A percentile compares a stretch with the other conserved stretches of the same genome.
These are phyloP conservation scores for Phlegmacium glaucopus DNA, from an alignment of 768 basidiomycete species.

Conservation along the genomic window DNA sequence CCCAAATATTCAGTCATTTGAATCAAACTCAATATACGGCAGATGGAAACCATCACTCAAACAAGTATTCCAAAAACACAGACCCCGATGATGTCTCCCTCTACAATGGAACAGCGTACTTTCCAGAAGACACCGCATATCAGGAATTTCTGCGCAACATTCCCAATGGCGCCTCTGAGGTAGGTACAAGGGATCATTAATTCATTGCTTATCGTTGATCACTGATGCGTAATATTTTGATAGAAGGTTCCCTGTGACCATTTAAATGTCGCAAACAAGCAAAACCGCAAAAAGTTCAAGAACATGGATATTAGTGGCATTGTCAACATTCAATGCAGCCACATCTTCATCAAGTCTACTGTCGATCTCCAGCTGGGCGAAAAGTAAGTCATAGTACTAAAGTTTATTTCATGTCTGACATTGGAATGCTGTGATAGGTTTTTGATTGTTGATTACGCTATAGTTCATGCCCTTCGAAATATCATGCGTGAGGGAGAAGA, in stretches of 20 bases:
- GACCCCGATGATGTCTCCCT: constrained; percentile 18
- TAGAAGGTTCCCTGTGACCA: too few species aligned
- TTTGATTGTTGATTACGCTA: too few species aligned
- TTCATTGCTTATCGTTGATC: background rate
- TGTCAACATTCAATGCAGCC: constrained; percentile 23
- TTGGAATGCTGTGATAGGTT: too few species aligned
- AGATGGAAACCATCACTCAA: constrained; percentile 23
- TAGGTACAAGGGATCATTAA: too few species aligned
- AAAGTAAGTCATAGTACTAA: too few species aligned
- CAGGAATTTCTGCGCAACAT: background rate
- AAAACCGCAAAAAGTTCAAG: constrained; percentile 24
- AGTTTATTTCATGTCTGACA: too few species aligned
- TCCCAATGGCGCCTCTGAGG: too few species aligned
- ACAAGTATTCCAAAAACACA: constrained; percentile 19
- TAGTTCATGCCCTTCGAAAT: too few species aligned
- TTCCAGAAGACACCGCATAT: constrained; percentile 18
- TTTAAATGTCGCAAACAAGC: constrained; percentile 22
- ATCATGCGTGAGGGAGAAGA: too few species aligned
- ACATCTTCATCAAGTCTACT: constrained; percentile 18
- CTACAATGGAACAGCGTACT: constrained; percentile 14
- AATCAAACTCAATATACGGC: constrained; percentile 16
- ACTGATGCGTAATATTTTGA: too few species aligned
- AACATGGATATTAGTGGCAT: constrained; percentile 22
- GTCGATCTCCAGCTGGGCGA: constrained; percentile 29
- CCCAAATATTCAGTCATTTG: constrained; percentile 19